phyloP scores from a whole-genome alignment of 768 basidiomycete genomes.

The Mycena maculata region DNA sequence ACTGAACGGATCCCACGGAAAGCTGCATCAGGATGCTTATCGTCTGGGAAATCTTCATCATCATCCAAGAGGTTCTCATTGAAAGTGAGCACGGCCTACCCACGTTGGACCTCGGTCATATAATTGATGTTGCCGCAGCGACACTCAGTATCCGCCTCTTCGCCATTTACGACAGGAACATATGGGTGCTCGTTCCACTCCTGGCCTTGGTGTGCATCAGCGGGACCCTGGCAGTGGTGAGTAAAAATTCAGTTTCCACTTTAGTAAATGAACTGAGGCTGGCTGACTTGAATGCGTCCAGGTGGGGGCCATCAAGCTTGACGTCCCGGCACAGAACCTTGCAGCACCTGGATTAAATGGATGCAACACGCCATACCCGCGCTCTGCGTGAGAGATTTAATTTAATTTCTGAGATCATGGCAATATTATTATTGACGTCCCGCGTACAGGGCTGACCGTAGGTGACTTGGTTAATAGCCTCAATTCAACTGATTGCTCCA shows the following conservation, averaged over 20 bases:
- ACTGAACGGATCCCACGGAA: conserved; percentile 18
- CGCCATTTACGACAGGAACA: conserved; percentile 23
- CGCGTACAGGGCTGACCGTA: conserved; percentile 16
- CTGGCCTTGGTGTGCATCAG: conserved; percentile 14
- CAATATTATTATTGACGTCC: conserved; percentile 20
- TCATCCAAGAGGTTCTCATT: conserved; percentile 19
- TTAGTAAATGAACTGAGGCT: conserved; percentile 9
- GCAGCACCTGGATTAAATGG: conserved; percentile 27
- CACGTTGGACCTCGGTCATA: conserved; percentile 10
- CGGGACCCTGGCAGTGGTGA: conserved; percentile 18
- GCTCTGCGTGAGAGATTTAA: conserved; percentile 20
- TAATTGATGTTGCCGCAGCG: conserved; percentile 12
- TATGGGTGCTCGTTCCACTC: conserved; percentile 18
- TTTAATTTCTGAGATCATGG: conserved; percentile 14
- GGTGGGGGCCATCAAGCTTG: conserved; percentile 16
- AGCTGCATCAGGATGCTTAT: conserved; percentile 21
- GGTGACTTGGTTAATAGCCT: conserved; percentile 24
- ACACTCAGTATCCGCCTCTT: conserved; percentile 22
- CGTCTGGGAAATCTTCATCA: conserved; percentile 18
- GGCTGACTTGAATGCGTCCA: conserved; percentile 21
- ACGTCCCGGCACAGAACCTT: conserved; percentile 15
- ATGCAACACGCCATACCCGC: conserved; percentile 24
- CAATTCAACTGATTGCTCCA: conserved; percentile 19
- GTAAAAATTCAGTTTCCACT: conserved; percentile 15
- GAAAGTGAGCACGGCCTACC: conserved; percentile 22